Evolutionary conservation across 345 rosid species (phyloP).

Genomic region (Acer campestre): DNA sequence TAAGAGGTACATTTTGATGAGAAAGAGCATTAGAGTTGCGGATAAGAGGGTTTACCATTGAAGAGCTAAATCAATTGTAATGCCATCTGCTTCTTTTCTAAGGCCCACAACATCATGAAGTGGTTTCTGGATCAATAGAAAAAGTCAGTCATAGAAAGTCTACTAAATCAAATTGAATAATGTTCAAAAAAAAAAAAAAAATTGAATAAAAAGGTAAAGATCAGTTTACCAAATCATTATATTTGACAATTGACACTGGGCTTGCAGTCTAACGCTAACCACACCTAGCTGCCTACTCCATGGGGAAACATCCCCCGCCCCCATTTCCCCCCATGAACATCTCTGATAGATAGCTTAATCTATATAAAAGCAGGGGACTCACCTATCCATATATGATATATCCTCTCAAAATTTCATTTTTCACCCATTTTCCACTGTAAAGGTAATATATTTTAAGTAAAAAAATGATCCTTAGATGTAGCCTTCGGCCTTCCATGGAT

Average conservation of each 20-base stretch:
- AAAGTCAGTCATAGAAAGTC: constrained; percentile 27
- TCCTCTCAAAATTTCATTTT: too few relatives aligned
- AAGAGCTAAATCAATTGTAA: constrained; percentile 73
- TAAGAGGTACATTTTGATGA: background rate
- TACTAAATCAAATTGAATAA: background rate
- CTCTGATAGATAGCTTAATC: too few relatives aligned
- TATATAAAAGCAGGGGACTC: too few relatives aligned
- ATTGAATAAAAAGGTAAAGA: background rate
- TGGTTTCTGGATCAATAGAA: constrained; percentile 55
- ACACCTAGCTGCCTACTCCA: background rate
- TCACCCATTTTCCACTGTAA: too few relatives aligned
- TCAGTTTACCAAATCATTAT: background rate
- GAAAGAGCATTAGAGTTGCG: constrained; percentile 9
- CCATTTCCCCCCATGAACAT: too few relatives aligned
- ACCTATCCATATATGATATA: too few relatives aligned
- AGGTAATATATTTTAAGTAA: too few relatives aligned
- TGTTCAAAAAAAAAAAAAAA: too few relatives aligned
- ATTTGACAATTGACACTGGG: background rate
- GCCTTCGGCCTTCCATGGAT: too few relatives aligned
- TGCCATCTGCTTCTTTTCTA: constrained; percentile 66
- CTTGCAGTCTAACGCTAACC: background rate
- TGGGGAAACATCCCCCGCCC: background rate
- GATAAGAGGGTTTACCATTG: constrained; percentile 69
- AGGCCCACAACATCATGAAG: constrained; percentile 88
- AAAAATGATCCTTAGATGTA: too few relatives aligned